Evolutionary conservation across 2,329 filamentous ascomycete species (phyloP).

Genomic region (Xylariaceae sp.): DNA sequence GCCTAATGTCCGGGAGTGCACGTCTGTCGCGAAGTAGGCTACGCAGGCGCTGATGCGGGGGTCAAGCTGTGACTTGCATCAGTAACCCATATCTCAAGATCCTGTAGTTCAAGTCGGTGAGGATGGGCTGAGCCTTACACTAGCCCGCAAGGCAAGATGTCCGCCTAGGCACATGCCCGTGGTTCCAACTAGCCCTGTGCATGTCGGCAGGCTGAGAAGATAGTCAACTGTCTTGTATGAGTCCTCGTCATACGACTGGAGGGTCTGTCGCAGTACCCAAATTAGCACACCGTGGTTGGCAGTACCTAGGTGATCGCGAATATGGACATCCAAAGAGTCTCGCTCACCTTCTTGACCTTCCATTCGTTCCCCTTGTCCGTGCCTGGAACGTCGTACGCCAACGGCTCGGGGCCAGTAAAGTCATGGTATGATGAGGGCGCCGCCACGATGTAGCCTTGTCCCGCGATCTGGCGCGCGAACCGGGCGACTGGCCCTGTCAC

Average conservation of each 20-base stretch:
- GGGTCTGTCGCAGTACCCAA: constrained; percentile 46
- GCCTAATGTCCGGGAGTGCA: constrained; percentile 76
- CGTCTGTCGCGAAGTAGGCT: constrained; percentile 89
- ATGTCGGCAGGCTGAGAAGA: constrained; percentile 68
- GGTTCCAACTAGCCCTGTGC: constrained; percentile 73
- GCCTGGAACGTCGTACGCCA: constrained; percentile 82
- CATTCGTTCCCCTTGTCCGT: constrained; percentile 84
- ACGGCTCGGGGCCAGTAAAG: constrained; percentile 77
- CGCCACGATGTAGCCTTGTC: constrained; percentile 89
- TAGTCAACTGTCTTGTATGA: constrained; percentile 63
- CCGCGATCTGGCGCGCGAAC: constrained; percentile 87
- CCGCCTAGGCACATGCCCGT: constrained; percentile 94
- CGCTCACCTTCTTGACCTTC: constrained; percentile 71
- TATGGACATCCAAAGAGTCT: background rate
- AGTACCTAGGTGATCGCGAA: constrained; percentile 4
- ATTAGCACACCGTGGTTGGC: no score
- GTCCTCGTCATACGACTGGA: constrained; percentile 83
- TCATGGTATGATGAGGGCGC: constrained; percentile 91
- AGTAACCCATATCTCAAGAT: background rate
- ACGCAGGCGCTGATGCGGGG: constrained; percentile 71
- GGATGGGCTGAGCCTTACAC: constrained; percentile 33
- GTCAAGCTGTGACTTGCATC: constrained; percentile 51
- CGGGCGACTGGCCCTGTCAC: constrained; percentile 87
- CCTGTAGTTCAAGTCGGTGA: no score
- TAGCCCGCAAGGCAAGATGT: constrained; percentile 66